Evolutionary conservation across 73 alveolate species (phyloP).

Genomic region (Tetrahymena elliotti): DNA sequence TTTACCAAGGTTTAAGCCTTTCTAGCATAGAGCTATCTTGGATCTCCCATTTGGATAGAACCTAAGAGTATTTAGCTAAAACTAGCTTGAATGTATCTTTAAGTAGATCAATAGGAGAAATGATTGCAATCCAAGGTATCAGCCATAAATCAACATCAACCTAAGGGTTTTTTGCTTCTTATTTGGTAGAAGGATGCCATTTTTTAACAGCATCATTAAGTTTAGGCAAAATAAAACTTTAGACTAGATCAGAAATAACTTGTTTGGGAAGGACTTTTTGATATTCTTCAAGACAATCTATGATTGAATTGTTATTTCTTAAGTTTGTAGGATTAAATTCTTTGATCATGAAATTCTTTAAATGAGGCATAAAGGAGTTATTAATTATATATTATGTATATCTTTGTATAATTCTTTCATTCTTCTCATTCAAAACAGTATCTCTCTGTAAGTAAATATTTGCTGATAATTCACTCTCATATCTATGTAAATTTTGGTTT

Average conservation of each 20-base stretch:
- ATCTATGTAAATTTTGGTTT: background rate
- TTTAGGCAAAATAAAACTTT: background rate
- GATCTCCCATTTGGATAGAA: background rate
- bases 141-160: background rate
- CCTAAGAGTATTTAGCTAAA: background rate
- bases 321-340: background rate
- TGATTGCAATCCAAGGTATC: background rate
- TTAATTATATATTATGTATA: background rate
- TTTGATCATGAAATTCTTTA: background rate
- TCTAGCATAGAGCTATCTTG: background rate
- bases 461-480: background rate
- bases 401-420: background rate
- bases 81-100: background rate
- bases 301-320: background rate
- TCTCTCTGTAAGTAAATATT: background rate
- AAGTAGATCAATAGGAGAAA: background rate
- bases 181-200: background rate
- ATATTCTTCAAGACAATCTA: background rate
- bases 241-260: background rate
- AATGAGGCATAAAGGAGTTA: background rate
- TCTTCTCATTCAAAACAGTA: background rate
- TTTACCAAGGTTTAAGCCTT: background rate
- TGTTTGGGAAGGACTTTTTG: background rate
- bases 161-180: background rate
- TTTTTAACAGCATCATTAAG: background rate